These are phyloP conservation scores for Gossypium herbaceum DNA, from an alignment of 345 rosid species.

Conservation along the genomic window DNA sequence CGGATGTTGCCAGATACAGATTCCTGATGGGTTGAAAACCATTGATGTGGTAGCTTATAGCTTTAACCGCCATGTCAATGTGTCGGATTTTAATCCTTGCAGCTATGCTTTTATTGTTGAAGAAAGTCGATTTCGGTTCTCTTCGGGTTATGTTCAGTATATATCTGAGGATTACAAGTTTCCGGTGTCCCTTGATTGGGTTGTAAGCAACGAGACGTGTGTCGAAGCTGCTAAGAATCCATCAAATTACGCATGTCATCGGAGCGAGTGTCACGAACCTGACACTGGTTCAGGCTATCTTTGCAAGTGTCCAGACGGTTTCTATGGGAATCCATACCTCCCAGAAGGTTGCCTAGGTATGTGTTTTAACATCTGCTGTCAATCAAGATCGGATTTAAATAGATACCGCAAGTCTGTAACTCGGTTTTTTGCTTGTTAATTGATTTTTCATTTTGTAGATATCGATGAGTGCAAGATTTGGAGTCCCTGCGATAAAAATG, in stretches of 20 bases:
- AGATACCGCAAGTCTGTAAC: no score
- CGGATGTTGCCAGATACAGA: constrained; percentile 34
- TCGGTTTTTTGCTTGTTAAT: neutral
- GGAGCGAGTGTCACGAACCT: neutral
- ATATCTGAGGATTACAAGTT: neutral
- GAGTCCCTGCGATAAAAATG: constrained; percentile 1
- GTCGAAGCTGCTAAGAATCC: constrained; percentile 5
- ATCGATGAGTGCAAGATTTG: constrained; percentile 6
- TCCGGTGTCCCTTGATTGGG: constrained; percentile 24
- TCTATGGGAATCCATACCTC: constrained; percentile 24
- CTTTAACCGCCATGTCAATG: neutral
- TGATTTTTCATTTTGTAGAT: neutral
- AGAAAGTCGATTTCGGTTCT: constrained; percentile 18
- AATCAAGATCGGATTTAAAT: neutral
- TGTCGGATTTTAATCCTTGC: constrained; percentile 23
- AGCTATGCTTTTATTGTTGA: constrained; percentile 28
- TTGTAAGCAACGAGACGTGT: constrained; percentile 17
- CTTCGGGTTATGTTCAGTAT: neutral
- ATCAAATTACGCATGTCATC: neutral
- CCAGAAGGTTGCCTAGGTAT: constrained; percentile 16
- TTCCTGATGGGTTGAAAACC: neutral
- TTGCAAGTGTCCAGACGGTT: constrained; percentile 26
- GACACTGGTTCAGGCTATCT: constrained; percentile 7
- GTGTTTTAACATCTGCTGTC: neutral
- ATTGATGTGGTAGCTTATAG: neutral